Evolutionary conservation across 305 asterid species (phyloP), one percentile per base, ranked within the genome.

Genomic region (Fraxinus floribunda): DNA sequence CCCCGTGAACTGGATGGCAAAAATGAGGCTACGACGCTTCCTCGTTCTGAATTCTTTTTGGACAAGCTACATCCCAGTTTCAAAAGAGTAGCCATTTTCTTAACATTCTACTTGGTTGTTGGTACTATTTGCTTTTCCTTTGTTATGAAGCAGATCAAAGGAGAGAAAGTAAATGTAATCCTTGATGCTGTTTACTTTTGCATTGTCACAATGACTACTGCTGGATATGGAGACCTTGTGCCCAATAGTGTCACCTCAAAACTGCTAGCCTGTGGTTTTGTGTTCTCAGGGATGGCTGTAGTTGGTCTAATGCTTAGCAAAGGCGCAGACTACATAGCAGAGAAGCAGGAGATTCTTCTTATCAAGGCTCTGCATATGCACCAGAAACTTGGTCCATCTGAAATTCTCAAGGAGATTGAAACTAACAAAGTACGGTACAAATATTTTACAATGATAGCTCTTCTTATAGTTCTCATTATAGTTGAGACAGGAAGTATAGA

Each of bases 181-280:
- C 95, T 95, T 34, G 99, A 95, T 88, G 91, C 98, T 3, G 85
- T 93, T 80, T 95, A 95, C 90, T 95, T 95, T 79, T 92, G 97
- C 90, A 91, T 95, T 44, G 99, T 95, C 79, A 95, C 99, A 9
- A 95, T 95, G 98, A 95, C 99, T 20, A 94, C 97, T 7, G 94
- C 93, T 41, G 99, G 99, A 74, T 95, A 95, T 72, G 99, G 99
- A 26, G 99, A 95, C 83, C 92, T 95, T 11, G 97, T 95, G n/a
- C 99, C 99, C 18, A 78, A 87, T 30, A 91, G 93, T 76, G 38
- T 83, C 0, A 82, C 88, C 66, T 32, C 98, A 1, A 95, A 94
- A 79, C 95, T 95, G 32, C 95, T 95, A 22, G 96, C 99, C 13
- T 93, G 97, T 77, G 93, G 72, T 73, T 95, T 92, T 44, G 98